phyloP scores from a whole-genome alignment of 495 filamentous ascomycete species.

The Jackrogersella minutella region DNA sequence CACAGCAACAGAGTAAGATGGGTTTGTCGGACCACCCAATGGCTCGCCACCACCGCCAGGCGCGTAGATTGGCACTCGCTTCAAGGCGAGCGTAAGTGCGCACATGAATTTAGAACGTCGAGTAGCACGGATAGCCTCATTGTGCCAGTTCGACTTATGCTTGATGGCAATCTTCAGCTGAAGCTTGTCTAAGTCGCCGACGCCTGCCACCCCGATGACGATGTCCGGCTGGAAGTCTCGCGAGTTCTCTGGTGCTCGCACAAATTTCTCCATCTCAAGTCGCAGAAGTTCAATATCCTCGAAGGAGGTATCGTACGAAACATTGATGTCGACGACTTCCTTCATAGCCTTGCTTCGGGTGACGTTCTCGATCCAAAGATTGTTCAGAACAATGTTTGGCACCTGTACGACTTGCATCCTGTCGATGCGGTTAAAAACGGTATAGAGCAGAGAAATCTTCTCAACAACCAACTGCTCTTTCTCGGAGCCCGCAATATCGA shows the following conservation, averaged over 20 bases:
- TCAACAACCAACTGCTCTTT: constrained; percentile 81
- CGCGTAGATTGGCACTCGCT: constrained; percentile 83
- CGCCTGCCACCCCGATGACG: constrained; percentile 75
- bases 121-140: constrained; percentile 80
- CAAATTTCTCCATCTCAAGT: constrained; percentile 82
- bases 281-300: constrained; percentile 86
- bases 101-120: constrained; percentile 97
- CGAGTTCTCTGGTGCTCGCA: constrained; percentile 83
- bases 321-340: constrained; percentile 79
- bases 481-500: constrained; percentile 74
- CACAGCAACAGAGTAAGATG: constrained; percentile 76
- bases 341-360: constrained; percentile 90
- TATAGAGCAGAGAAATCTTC: constrained; percentile 92
- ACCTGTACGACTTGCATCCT: constrained; percentile 80
- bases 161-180: constrained; percentile 82
- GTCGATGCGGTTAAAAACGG: constrained; percentile 86
- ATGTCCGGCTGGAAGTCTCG: constrained; percentile 92
- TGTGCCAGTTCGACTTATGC: constrained; percentile 97
- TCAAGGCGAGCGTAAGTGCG: constrained; percentile 84
- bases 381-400: constrained; percentile 91
- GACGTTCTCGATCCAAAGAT: constrained; percentile 91
- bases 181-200: constrained; percentile 89
- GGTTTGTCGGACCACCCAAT: constrained; percentile 73
- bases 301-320: constrained; percentile 84
- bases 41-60: constrained; percentile 76